phyloP scores from a whole-genome alignment of 164 flowering plant genomes.

The Umbilicus rupestris region DNA sequence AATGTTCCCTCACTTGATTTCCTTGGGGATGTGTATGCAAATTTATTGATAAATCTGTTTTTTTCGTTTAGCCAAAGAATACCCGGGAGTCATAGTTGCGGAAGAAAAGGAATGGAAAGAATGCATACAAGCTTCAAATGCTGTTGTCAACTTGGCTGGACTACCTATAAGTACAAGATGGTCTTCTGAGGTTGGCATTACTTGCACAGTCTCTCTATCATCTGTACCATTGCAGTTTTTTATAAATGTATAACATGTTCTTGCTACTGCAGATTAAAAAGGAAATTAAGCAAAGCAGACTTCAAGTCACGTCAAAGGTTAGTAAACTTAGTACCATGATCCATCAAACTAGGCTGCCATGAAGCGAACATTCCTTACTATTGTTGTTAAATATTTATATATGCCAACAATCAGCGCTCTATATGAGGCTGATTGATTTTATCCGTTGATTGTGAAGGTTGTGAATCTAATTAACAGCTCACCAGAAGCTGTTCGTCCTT shows the following conservation, averaged over 20 bases:
- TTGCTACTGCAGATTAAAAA: slow-evolving; percentile 60
- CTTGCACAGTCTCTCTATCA: background rate
- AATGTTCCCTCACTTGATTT: too few relatives aligned
- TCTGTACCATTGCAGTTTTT: background rate
- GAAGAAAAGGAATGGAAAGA: slow-evolving; percentile 84
- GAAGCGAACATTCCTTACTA: background rate
- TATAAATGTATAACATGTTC: background rate
- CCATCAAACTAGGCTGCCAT: background rate
- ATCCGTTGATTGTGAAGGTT: slow-evolving; percentile 46
- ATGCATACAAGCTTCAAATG: slow-evolving; percentile 70
- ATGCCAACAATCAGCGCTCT: background rate
- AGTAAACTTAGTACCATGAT: slow-evolving; percentile 10
- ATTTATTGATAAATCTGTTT: background rate
- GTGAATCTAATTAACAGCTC: slow-evolving; percentile 58
- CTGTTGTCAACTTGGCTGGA: slow-evolving; percentile 95
- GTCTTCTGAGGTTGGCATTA: slow-evolving; percentile 67
- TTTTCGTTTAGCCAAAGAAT: slow-evolving; percentile 37
- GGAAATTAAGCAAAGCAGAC: slow-evolving; percentile 84
- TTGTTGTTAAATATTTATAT: too few relatives aligned
- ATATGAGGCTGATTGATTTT: slow-evolving; percentile 8
- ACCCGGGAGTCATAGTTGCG: slow-evolving; percentile 68
- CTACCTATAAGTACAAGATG: slow-evolving; percentile 92
- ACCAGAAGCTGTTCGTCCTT: slow-evolving; percentile 42
- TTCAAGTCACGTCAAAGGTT: slow-evolving; percentile 82
- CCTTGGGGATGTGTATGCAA: background rate